Base-by-base conservation (phyloP, 768 basidiomycete genomes). In the Lactifluus piperatus region DNA sequence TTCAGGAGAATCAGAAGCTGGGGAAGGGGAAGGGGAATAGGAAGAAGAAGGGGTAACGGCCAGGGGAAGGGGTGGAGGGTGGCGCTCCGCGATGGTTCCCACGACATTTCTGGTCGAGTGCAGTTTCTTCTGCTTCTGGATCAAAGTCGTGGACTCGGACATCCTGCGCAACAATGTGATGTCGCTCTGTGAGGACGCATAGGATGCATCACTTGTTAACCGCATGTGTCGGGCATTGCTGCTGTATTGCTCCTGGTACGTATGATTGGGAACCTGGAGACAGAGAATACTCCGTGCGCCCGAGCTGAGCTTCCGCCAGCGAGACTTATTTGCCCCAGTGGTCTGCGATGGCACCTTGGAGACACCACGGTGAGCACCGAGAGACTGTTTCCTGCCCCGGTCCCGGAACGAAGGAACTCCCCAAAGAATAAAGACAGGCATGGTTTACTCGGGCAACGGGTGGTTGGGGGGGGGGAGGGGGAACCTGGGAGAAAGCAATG, bases 241-340 rank as follows among this genome's bases (percentile, higher is more conserved):
- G 22, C 13, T 20, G 18, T 20, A 18, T 13, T 41, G n/a, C 26
- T 44, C 27, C 30, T 54, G 0, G 26, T 44, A 14, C 20, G 5
- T 20, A 5, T 10, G 26, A 9, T 10, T 11, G 10, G 14, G 16
- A 14, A 20, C 20, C 5, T 20, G 4, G 58, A 55, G n/a, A 27
- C 48, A 51, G 41, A 60, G 41, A n/a, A 60, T 26, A 27, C 22
- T 50, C 26, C 58, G 48, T 16, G 58, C 58, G 27, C 43, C n/a
- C 14, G 18, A 32, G 58, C 54, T 43, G 26, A 60, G 34, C 18
- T 8, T 55, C 43, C 49, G 48, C 58, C 48, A 60, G 8, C 20
- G 32, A 5, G 5, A 48, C 10, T 13, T 34, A 10, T 32, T 30
- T 18, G 54, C 5, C 32, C 47, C 13, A n/a, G 24, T 1, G 43